phyloP scores from a whole-genome alignment of 108 stramenopile species.

The Nannochloropsis salina region DNA sequence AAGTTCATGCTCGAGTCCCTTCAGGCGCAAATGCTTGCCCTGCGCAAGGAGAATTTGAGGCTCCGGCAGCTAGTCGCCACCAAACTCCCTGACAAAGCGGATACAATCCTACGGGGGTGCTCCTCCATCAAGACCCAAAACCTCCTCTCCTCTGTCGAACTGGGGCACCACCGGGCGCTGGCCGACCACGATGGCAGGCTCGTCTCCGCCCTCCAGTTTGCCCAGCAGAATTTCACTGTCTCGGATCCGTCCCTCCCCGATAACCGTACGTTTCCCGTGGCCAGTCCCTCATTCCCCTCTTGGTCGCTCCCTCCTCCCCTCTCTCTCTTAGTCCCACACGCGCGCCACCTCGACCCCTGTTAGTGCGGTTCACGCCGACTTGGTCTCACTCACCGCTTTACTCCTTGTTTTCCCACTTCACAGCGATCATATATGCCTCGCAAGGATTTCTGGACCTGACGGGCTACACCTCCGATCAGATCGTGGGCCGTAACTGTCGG shows the following conservation, averaged over 20 bases:
- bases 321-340: not conserved
- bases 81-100: conserved; percentile 39
- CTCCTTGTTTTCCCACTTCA: not conserved
- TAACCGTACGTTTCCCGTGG: conserved; percentile 55
- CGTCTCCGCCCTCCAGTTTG: not conserved
- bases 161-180: not conserved
- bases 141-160: conserved; percentile 1
- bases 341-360: not conserved
- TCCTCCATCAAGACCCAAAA: conserved; percentile 30
- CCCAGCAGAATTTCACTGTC: conserved; percentile 43
- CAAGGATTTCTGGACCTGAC: conserved; percentile 55
- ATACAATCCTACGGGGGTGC: conserved; percentile 33
- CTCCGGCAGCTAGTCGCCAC: conserved; percentile 34
- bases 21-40: conserved; percentile 74
- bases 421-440: conserved; percentile 54
- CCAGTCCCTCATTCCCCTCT: not conserved
- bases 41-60: conserved; percentile 76
- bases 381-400: not conserved
- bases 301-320: not conserved
- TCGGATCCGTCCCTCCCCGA: conserved; percentile 95
- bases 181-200: conserved; percentile 10
- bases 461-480: conserved; percentile 62
- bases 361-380: not conserved
- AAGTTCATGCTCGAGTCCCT: conserved; percentile 89
- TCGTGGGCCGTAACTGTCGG: conserved; percentile 90